These are phyloP conservation scores for Cladorrhinum sp. DNA, from an alignment of 2,329 filamentous ascomycete species.

Conservation along the genomic window DNA sequence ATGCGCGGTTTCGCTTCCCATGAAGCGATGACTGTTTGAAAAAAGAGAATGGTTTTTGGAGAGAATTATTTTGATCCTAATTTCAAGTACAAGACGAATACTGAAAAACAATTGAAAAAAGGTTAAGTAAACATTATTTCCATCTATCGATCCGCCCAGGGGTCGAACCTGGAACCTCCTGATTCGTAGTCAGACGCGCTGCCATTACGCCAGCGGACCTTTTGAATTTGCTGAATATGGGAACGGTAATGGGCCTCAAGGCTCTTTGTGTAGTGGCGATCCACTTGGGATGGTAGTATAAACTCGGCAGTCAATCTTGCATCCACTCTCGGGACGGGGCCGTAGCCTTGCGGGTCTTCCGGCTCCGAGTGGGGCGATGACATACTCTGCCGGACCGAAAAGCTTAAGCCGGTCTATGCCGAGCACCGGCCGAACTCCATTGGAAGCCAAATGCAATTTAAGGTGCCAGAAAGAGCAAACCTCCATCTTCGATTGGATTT, in stretches of 20 bases:
- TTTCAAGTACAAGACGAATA: slow-evolving; percentile 9
- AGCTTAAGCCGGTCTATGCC: not conserved
- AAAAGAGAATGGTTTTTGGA: slow-evolving; percentile 3
- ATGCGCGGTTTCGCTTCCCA: not conserved
- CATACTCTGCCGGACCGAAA: not conserved
- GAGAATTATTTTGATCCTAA: slow-evolving; percentile 11
- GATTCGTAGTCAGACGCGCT: slow-evolving; percentile 25
- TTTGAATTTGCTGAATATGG: slow-evolving; percentile 3
- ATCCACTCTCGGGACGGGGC: not conserved
- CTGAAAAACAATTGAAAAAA: slow-evolving; percentile 20
- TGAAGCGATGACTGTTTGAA: not conserved
- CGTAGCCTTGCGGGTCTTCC: not conserved
- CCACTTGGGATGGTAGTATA: not conserved
- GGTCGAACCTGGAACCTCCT: slow-evolving; percentile 24
- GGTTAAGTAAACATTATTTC: slow-evolving; percentile 1
- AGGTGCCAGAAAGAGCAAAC: no score
- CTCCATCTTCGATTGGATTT: no score
- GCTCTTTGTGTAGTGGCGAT: not conserved
- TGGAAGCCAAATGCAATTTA: not conserved
- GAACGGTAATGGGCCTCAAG: not conserved
- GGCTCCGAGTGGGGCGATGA: not conserved
- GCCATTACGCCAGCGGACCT: slow-evolving; percentile 23
- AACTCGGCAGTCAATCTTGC: not conserved
- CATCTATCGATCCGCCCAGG: slow-evolving; percentile 17
- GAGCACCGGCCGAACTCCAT: not conserved